A percentile compares a stretch with the other conserved stretches of the same genome.
These are phyloP conservation scores for Beta corolliflora DNA, from an alignment of 179 eudicot species.

Conservation along the genomic window DNA sequence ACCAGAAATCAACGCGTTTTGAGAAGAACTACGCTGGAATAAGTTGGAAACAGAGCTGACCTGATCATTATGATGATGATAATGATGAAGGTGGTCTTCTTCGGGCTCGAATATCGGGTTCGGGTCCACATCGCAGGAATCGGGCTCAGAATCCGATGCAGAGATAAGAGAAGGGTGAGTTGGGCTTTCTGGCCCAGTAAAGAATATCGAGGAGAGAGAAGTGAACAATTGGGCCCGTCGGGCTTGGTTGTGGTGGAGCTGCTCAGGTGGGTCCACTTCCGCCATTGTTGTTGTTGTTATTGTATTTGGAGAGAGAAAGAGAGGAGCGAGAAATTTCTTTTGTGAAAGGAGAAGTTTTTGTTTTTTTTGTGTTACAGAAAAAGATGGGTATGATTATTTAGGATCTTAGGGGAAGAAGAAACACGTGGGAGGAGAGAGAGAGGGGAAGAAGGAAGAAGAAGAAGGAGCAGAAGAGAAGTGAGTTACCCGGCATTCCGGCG, in stretches of 20 bases:
- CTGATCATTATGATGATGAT: constrained; percentile 26
- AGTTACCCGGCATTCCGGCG: constrained; percentile 16
- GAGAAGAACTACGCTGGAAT: constrained; percentile 17
- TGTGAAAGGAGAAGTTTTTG: not conserved
- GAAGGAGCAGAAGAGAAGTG: not conserved
- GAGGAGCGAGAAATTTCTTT: not conserved
- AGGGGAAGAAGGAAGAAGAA: not conserved
- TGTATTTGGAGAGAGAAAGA: not conserved
- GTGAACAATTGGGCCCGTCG: constrained; percentile 4
- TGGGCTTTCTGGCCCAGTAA: constrained; percentile 8
- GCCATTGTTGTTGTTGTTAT: constrained; percentile 14
- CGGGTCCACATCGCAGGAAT: constrained; percentile 17
- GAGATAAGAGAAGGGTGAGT: constrained; percentile 12
- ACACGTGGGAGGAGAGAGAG: constrained; percentile 1
- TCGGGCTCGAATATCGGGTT: constrained; percentile 9
- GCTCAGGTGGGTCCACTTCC: constrained; percentile 19
- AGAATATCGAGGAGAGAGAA: constrained; percentile 5
- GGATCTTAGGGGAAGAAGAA: not conserved
- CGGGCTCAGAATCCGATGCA: constrained; percentile 22
- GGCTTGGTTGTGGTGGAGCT: not conserved
- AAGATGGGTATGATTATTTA: not conserved
- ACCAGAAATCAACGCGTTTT: constrained; percentile 11
- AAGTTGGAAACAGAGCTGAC: constrained; percentile 32
- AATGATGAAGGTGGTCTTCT: constrained; percentile 1
- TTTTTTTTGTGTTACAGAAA: not conserved